Conservation (phyloP, 805 yeast species). For the Saturnispora sekii region DNA sequence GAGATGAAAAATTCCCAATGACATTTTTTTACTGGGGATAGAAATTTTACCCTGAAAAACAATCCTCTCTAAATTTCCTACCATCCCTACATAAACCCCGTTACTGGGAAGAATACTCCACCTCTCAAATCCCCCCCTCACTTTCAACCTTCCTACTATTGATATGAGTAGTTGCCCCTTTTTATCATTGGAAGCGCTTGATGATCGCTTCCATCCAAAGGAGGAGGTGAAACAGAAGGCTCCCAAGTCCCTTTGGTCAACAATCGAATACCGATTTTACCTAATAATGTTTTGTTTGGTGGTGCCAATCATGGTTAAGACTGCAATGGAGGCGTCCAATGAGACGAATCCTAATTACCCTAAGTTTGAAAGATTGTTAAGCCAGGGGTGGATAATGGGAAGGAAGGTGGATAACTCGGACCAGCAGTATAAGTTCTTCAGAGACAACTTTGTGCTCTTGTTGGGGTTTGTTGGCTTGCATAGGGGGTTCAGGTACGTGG, state of each 20-base stretch:
- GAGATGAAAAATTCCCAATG: neutral
- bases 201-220: constrained; percentile 36
- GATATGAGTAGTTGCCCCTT: constrained; percentile 12
- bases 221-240: constrained; percentile 25
- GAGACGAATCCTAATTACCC: constrained; percentile 67
- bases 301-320: constrained; percentile 74
- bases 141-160: neutral
- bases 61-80: too few species aligned
- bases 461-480: constrained; percentile 49
- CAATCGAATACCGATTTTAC: constrained; percentile 68
- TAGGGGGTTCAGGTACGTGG: constrained; percentile 35
- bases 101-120: too few species aligned
- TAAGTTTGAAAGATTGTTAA: constrained; percentile 47
- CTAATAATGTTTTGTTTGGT: constrained; percentile 50
- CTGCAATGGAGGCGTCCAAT: constrained; percentile 74
- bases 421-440: constrained; percentile 75
- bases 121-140: too few species aligned
- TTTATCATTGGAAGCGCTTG: constrained; percentile 39
- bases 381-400: constrained; percentile 85
- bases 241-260: constrained; percentile 55
- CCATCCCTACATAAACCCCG: too few species aligned
- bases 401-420: constrained; percentile 90
- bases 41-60: too few species aligned
- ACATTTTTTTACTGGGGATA: neutral
- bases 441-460: constrained; percentile 66